A percentile compares a stretch with the other conserved stretches of the same genome.
phyloP scores from a whole-genome alignment of 192 early-diverging fungal species.

The Rhizophagus sp. region DNA sequence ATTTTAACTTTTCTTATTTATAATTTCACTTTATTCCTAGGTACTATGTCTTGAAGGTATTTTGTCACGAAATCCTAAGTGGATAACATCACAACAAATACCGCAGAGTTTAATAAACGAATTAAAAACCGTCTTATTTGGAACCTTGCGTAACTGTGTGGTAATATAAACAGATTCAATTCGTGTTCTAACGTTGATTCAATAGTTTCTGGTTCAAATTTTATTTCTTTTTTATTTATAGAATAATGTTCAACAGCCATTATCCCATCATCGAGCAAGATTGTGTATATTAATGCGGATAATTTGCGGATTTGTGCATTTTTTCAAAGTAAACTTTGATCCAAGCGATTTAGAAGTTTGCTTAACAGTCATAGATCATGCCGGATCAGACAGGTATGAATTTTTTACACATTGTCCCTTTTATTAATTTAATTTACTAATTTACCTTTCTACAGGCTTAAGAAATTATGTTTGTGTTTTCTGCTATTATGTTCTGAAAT shows the following conservation, averaged over 20 bases:
- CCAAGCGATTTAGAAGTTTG: not conserved
- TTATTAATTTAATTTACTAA: not conserved
- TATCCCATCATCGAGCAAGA: constrained; percentile 2
- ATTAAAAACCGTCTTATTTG: not conserved
- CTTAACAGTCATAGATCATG: not conserved
- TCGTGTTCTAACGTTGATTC: too few species aligned
- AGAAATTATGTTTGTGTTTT: constrained; percentile 25
- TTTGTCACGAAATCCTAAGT: constrained; percentile 2
- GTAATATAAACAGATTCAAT: not conserved
- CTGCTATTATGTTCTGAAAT: not conserved
- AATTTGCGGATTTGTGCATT: constrained; percentile 11
- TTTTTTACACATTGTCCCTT: not conserved
- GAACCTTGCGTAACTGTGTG: not conserved
- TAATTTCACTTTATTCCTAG: not conserved
- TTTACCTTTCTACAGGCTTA: not conserved
- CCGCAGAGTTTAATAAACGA: not conserved
- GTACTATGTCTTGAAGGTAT: not conserved
- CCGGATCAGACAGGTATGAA: constrained; percentile 9
- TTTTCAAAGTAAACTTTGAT: not conserved
- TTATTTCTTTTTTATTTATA: not conserved
- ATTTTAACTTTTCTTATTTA: not conserved
- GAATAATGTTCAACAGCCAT: not conserved
- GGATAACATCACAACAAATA: not conserved
- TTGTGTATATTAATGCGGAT: constrained; percentile 8
- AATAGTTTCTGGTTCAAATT: not conserved